These are phyloP conservation scores for Daedalea quercina DNA, from an alignment of 768 basidiomycete genomes.

Conservation along the genomic window DNA sequence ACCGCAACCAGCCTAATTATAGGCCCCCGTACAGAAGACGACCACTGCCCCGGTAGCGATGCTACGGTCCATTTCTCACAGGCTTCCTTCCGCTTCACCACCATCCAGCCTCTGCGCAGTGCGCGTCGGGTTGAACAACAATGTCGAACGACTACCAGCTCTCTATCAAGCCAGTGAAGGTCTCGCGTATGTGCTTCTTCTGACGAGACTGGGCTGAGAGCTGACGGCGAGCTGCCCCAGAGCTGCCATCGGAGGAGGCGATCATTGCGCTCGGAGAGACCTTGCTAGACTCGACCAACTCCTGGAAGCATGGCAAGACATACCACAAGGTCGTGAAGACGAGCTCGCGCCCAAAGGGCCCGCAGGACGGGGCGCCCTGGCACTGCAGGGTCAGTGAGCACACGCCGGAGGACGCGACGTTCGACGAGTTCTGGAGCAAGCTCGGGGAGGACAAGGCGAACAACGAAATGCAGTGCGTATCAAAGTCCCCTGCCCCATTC, in stretches of 20 bases:
- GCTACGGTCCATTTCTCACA: constrained; percentile 2
- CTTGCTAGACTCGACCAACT: constrained; percentile 47
- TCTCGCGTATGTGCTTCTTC: constrained; percentile 26
- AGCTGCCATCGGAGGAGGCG: constrained; percentile 53
- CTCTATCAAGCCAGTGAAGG: constrained; percentile 32
- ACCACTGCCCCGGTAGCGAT: background rate
- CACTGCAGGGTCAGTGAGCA: constrained; percentile 65
- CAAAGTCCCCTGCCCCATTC: background rate
- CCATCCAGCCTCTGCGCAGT: background rate
- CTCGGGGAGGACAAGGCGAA: constrained; percentile 58
- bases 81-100: background rate
- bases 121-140: background rate
- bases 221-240: constrained; percentile 26
- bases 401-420: constrained; percentile 55
- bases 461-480: constrained; percentile 60
- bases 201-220: background rate
- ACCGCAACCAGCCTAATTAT: background rate
- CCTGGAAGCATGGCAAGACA: constrained; percentile 67
- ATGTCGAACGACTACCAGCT: constrained; percentile 28
- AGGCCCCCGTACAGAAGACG: background rate
- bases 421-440: constrained; percentile 68
- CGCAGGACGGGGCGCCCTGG: constrained; percentile 57
- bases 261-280: constrained; percentile 46
- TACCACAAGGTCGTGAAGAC: constrained; percentile 53
- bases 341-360: constrained; percentile 41